These are phyloP conservation scores for Trametes punicea DNA, from an alignment of 768 basidiomycete species.

Conservation along the genomic window DNA sequence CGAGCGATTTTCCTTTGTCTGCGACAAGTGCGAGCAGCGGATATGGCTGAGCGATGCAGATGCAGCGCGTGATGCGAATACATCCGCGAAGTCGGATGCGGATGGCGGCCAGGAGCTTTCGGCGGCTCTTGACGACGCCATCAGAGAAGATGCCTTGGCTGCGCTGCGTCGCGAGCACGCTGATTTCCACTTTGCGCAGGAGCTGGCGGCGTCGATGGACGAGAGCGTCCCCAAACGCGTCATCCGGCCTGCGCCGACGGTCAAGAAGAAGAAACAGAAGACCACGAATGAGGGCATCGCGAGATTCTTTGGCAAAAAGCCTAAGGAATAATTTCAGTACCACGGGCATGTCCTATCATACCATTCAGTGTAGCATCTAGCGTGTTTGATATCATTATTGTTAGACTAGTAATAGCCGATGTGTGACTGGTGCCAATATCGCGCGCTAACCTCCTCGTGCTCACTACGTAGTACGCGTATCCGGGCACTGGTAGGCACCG, in stretches of 20 bases:
- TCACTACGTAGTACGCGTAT: no score
- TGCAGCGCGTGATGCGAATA: constrained; percentile 13
- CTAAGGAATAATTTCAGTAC: background rate
- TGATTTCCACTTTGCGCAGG: constrained; percentile 87
- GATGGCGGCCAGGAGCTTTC: constrained; percentile 29
- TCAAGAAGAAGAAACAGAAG: constrained; percentile 31
- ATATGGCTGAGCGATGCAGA: constrained; percentile 34
- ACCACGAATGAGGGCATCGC: constrained; percentile 39
- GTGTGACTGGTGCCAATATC: no score
- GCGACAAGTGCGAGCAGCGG: constrained; percentile 53
- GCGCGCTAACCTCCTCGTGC: no score
- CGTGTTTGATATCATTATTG: background rate
- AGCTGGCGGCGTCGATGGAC: constrained; percentile 51
- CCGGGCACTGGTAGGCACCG: no score
- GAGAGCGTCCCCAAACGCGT: constrained; percentile 23
- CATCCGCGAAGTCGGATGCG: constrained; percentile 17
- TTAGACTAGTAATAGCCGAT: no score
- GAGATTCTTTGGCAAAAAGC: constrained; percentile 43
- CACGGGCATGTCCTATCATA: background rate
- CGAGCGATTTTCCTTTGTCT: constrained; percentile 44
- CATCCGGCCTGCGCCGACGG: constrained; percentile 22
- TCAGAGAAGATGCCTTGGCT: constrained; percentile 36
- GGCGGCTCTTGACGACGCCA: constrained; percentile 23
- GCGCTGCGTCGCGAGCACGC: constrained; percentile 66
- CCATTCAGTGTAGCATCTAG: background rate